phyloP scores from a whole-genome alignment of 75 land plant species.

The Sequoiadendron giganteum region DNA sequence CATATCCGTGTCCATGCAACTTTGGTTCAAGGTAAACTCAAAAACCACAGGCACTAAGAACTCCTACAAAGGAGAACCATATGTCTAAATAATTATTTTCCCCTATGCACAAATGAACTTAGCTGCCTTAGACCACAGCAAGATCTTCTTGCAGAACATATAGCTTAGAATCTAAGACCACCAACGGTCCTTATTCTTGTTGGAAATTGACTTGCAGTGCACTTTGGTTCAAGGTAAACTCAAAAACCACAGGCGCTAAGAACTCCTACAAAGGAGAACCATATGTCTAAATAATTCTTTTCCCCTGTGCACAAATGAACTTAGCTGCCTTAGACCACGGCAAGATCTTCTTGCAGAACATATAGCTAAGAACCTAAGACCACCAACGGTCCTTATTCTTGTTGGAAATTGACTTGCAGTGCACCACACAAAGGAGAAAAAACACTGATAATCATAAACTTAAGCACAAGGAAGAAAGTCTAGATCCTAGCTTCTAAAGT shows the following conservation, averaged over 20 bases:
- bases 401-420: neutral
- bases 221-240: no score
- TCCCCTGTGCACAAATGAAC: neutral
- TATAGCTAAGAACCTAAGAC: neutral
- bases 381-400: neutral
- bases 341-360: neutral
- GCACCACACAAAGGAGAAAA: no score
- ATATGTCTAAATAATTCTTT: neutral
- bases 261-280: neutral
- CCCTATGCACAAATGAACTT: neutral
- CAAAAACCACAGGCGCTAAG: neutral
- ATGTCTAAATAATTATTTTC: neutral
- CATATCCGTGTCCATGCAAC: no score
- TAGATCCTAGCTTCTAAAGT: neutral
- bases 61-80: neutral
- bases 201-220: neutral
- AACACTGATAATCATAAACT: no score
- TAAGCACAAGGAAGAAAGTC: no score
- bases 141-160: neutral
- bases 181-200: neutral
- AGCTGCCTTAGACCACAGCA: neutral
- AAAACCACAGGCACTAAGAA: neutral
- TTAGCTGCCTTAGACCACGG: neutral
- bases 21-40: neutral
- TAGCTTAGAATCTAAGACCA: neutral